Evolutionary conservation across 2,329 filamentous ascomycete species (phyloP).

Genomic region (Neonectria neomacrospora): DNA sequence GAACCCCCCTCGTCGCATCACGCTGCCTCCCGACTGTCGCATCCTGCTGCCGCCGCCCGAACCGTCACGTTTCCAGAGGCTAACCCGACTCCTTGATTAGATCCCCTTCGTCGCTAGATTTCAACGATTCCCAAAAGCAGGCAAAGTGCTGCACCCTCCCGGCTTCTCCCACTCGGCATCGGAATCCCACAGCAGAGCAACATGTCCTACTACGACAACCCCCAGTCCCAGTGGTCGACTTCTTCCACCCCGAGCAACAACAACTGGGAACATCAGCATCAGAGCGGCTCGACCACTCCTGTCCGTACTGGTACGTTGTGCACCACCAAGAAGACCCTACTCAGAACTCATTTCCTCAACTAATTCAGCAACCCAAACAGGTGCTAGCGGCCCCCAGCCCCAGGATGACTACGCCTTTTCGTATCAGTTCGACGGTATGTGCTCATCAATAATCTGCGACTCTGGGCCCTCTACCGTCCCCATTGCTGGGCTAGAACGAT

Average conservation of each 20-base stretch:
- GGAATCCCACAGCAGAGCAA: slow-evolving; percentile 29
- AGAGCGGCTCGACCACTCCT: slow-evolving; percentile 51
- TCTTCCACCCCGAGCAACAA: slow-evolving; percentile 37
- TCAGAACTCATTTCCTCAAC: slow-evolving; percentile 2
- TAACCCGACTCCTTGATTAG: slow-evolving; percentile 32
- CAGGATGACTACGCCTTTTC: slow-evolving; percentile 85
- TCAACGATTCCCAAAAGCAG: slow-evolving; percentile 21
- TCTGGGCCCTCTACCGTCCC: background rate
- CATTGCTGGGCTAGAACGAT: background rate
- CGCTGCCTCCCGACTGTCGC: slow-evolving; percentile 30
- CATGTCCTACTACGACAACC: slow-evolving; percentile 61
- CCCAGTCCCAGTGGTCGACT: slow-evolving; percentile 55
- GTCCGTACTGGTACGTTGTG: slow-evolving; percentile 52
- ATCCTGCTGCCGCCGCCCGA: slow-evolving; percentile 22
- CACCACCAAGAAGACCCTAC: slow-evolving; percentile 9
- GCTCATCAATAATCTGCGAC: slow-evolving; percentile 1
- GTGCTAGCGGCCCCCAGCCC: slow-evolving; percentile 78
- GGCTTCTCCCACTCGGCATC: slow-evolving; percentile 31
- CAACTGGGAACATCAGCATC: slow-evolving; percentile 58
- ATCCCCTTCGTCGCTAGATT: slow-evolving; percentile 30
- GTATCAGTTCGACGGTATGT: slow-evolving; percentile 90
- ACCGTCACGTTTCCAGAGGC: slow-evolving; percentile 23
- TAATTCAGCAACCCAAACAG: slow-evolving; percentile 55
- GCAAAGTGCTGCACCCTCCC: slow-evolving; percentile 28
- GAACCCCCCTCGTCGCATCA: slow-evolving; percentile 26